A percentile compares a stretch with the other conserved stretches of the same genome.
phyloP scores from a whole-genome alignment of 306 rosid species.

The Cucurbita ficifolia region DNA sequence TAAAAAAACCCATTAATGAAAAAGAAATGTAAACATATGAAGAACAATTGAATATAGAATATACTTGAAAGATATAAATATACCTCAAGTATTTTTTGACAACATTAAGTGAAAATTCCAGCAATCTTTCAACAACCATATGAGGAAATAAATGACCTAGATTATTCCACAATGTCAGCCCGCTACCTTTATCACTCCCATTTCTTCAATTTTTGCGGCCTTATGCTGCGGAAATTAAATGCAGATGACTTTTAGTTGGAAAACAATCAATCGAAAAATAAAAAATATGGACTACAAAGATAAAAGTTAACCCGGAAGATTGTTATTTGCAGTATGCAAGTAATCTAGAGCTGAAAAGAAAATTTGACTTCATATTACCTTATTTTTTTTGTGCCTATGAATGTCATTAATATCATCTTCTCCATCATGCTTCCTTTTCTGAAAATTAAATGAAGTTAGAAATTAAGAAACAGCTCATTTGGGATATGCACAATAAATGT shows the following conservation, averaged over 20 bases:
- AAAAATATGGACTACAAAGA: not conserved
- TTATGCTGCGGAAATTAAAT: constrained; percentile 51
- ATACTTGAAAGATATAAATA: constrained; percentile 12
- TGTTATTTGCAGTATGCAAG: not conserved
- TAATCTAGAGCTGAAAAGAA: not conserved
- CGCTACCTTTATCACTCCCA: constrained; percentile 75
- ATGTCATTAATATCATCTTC: constrained; percentile 75
- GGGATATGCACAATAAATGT: not conserved
- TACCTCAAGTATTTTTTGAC: constrained; percentile 61
- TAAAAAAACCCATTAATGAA: not conserved
- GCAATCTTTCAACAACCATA: constrained; percentile 53
- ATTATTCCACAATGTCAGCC: constrained; percentile 43
- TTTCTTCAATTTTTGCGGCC: constrained; percentile 76
- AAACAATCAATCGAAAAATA: not conserved
- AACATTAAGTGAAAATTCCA: constrained; percentile 38
- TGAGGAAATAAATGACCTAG: constrained; percentile 43
- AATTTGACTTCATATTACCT: constrained; percentile 46
- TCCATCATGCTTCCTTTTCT: constrained; percentile 98
- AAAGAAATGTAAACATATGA: not conserved
- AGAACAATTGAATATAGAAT: constrained; percentile 7
- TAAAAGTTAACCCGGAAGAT: not conserved
- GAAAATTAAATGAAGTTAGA: constrained; percentile 18
- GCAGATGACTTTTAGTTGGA: constrained; percentile 10
- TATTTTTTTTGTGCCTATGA: constrained; percentile 94
- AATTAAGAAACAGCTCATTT: not conserved